Evolutionary conservation across 2,329 filamentous ascomycete species (phyloP), one percentile per base, ranked within the genome.

Genomic region (Neonectria faginata): DNA sequence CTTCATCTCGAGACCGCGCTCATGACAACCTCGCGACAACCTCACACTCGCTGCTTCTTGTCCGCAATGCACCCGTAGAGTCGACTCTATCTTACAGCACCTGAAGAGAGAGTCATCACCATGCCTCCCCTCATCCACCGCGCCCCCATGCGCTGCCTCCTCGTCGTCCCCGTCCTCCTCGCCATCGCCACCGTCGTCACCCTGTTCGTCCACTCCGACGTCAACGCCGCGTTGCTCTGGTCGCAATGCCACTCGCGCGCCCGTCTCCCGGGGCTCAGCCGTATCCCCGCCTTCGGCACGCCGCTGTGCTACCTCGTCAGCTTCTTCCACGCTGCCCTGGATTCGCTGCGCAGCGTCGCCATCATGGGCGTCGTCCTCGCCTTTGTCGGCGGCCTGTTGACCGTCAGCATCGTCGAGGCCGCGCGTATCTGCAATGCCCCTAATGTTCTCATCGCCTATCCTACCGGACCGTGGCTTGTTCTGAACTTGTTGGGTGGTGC

Each of bases 221-320:
- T 85, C 74, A 84, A 86, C 78, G 77, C 82, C 60, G 80, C 82
- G 18, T 77, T 85, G 66, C 82, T 87, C 64, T 86, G 82, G 77
- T 85, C 83, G 47, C 84, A 86, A 69, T 87, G 85, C 75, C 81
- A 85, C 72, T 78, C 85, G 2, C 81, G 76, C 63, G 75, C 83
- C 9, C 81, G 81, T 16, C 71, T 86, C 22, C 82, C 82, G 11
- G 77, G 56, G 18, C 72, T 87, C 22, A 81, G 80, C 50, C 79
- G 74, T n/a, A 70, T 84, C 2, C 83, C 83, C 6, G 64, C 81
- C 47, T 57, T 86, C 25, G 83, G 83, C 41, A 77, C 82, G 2
- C 81, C 83, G 16, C 63, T 78, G 29, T 87, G 85, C 75, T 86
- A 84, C 74, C 73, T 85, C 62, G 77, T 85, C 71, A 82, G 80